Base-by-base conservation (phyloP, 768 basidiomycete species). In the Pholiota molesta region DNA sequence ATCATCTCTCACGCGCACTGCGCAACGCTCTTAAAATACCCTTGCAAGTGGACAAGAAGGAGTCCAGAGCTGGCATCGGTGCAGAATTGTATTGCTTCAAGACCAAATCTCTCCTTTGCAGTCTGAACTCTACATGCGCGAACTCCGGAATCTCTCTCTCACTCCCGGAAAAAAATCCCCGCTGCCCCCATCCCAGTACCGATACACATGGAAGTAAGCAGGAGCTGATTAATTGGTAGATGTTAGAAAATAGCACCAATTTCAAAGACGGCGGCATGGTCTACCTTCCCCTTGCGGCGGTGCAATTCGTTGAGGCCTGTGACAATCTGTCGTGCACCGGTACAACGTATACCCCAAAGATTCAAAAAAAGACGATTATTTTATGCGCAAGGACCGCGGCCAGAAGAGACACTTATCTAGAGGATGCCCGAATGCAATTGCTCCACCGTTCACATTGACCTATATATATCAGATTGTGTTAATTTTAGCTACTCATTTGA, bases 101-200 rank as follows among this genome's bases (percentile, higher is more conserved):
- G 13, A 16, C 40, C 13, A 14, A 37, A 17, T 6, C 52, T 14
- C 14, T 9, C 17, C 51, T 17, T 14, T 35, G 52, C 52, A 35
- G 26, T n/a, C n/a, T 35, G 19, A 10, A 4, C 28, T 13, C 52
- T 35, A 31, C 52, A 31, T 53, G 52, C 28, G 35, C 8, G 35
- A 53, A 19, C 31, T 42, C 23, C 40, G 47, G 62, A 35, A 14
- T 26, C 26, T 26, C 7, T 19, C 51, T 9, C 13, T 61, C 69
- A 74, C 59, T 91, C 89, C 54, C 83, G 78, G 2, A 92, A 74
- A 73, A 93, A 92, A 16, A 92, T 79, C 0, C 79, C 88, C 19
- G 91, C 92, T 9, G 92, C 94, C n/a, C 93, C 93, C 92, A 94
- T 94, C n/a, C 94, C 92, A 13, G 89, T 89, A 17, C 90, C 87